Base-by-base conservation (phyloP, 495 filamentous ascomycete genomes). In the Daldinia concentrica region DNA sequence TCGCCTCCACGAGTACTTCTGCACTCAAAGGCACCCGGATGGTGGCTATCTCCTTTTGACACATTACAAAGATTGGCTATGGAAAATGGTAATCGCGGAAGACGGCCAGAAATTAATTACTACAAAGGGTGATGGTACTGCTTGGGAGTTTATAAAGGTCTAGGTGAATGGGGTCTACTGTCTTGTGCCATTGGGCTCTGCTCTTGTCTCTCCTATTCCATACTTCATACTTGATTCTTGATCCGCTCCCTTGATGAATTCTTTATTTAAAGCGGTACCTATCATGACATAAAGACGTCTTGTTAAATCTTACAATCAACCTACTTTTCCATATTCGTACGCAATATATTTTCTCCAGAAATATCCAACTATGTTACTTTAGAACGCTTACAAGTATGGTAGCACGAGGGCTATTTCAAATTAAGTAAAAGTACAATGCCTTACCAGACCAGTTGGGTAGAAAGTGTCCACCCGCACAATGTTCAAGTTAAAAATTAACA, bases 331-430 rank as follows among this genome's bases (percentile, higher is more conserved):
- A 30, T 6, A 30, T 30, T 30, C 29, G 29, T 6, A 30, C 6
- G 29, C 3, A 6, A 30, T 2, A 30, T 30, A 30, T 30, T 4
- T 30, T 30, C 3, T 30, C 6, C 6, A n/a, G 85, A 84, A 77
- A 87, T 84, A 82, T 82, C 87, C 1, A 85, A 85, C 58, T 27
- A 27, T 4, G 26, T 27, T 27, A 27, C 4, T 27, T 1, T 27
- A 27, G 26, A 27, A 27, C 4, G n/a, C n/a, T n/a, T n/a, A n/a
- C n/a, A n/a, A n/a, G n/a, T n/a, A n/a, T n/a, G n/a, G n/a, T n/a
- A n/a, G n/a, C n/a, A n/a, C n/a, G n/a, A n/a, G n/a, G n/a, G n/a
- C n/a, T n/a, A n/a, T n/a, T n/a, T n/a, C n/a, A n/a, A n/a, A n/a
- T n/a, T n/a, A n/a, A n/a, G n/a, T n/a, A n/a, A n/a, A n/a, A n/a